Evolutionary conservation across 352 stramenopile species (phyloP), one percentile per base, ranked within the genome.

Genomic region (Phytopythium chamaehyphon): DNA sequence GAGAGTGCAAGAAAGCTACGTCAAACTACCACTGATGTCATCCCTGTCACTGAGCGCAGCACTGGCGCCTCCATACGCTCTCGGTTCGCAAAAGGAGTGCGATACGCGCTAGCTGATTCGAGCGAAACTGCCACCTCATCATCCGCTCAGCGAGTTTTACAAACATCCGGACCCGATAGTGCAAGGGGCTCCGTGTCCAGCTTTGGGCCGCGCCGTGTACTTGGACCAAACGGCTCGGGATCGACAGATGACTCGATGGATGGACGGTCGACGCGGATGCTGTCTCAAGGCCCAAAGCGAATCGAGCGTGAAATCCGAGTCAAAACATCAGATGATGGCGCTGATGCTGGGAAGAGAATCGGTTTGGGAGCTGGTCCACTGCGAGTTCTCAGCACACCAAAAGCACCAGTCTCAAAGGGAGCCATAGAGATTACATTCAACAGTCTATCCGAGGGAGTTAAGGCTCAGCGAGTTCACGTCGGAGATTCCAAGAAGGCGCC

Each of bases 221-320:
- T 68, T 22, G 62, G 60, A 0, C 18, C 39, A 11, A 53, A 36
- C 11, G 24, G 40, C 14, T 58, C 52, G 15, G 28, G 40, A 19
- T 53, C 47, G n/a, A 35, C 33, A 12, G 47, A 53, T 16, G 47
- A 53, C 7, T 21, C 47, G 21, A 44, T 53, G 21, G 47, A 53
- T 36, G 21, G 33, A 6, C 33, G 35, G 16, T 24, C 54, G 22
- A 64, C 59, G 4, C 63, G 73, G 26, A 61, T 84, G 40, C 54
- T 82, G 43, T 70, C 73, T 16, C 59, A 73, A 53, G 59, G 68
- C 9, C 62, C 73, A 10, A 57, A 70, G 45, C 70, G 73, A 36
- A 55, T 84, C 16, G 73, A 69, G 19, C 23, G 69, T 59, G 66
- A 62, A 44, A 31, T 48, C 49, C 56, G 55, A n/a, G 19, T 51